Base-by-base conservation (phyloP, 176 grass and related monocot genomes). In the Rhynchospora pubera region DNA sequence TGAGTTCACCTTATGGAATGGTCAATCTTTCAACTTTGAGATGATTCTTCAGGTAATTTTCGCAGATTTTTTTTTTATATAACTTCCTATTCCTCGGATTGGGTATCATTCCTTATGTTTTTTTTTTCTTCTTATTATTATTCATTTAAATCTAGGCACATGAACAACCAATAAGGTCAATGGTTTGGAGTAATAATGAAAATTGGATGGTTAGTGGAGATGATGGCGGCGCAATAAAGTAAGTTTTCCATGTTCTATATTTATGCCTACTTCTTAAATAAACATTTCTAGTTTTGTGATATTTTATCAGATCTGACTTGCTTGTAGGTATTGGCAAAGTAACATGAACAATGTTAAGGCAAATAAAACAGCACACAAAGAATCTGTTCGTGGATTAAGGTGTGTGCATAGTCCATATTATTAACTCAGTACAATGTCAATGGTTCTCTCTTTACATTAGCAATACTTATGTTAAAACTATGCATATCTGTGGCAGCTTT, bases 291-390 rank as follows among this genome's bases (percentile, higher is more conserved):
- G 21, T 6, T 80, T 85, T 83, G 82, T n/a, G 58, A 79, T 32
- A 14, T 52, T 39, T 76, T 71, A 44, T 66, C 44, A 48, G 57
- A 51, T 89, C 77, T 32, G 53, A 46, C 51, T 81, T 45, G 24
- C 78, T 65, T 74, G 18, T 69, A 99, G 96, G 86, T 99, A 99
- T 84, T 99, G 96, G 96, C 96, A 99, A 92, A 99, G 88, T 87
- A 99, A 99, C 82, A 99, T 99, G 96, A 99, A 99, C 79, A 99
- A 99, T 9, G 92, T 99, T 46, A 99, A 99, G 86, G 96, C 91
- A 75, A 99, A 99, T 79, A 99, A 99, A 93, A 89, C 96, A 81
- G 96, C 96, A 66, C 96, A 99, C 62, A 89, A 86, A 87, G 96
- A 99, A 91, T 99, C 96, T 47, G 85, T 99, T 83, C 96, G 96